Base-by-base conservation (phyloP, 1,284 basidiomycete species). In the Agaricales sp. region DNA sequence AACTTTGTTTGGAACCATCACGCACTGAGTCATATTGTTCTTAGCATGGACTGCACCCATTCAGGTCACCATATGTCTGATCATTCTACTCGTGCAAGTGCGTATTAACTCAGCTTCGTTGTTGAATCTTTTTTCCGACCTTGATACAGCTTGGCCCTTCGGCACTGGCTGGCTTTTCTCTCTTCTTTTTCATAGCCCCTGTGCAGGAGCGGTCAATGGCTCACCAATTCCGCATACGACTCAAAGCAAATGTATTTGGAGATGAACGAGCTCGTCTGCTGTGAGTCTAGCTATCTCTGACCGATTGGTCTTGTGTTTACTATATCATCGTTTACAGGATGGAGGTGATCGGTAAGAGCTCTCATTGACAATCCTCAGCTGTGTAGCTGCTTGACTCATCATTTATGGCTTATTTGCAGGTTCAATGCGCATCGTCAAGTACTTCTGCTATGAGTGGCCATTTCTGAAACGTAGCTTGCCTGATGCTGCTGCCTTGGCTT, bases 91-190 rank as follows among this genome's bases (percentile, higher is more conserved):
- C n/a, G 67, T 76, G 18, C n/a, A n/a, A n/a, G n/a, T n/a, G n/a
- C n/a, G n/a, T n/a, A n/a, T n/a, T n/a, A n/a, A n/a, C n/a, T n/a
- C n/a, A n/a, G n/a, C n/a, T n/a, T n/a, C n/a, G n/a, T n/a, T n/a
- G n/a, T n/a, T n/a, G n/a, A n/a, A n/a, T n/a, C n/a, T n/a, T n/a
- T n/a, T n/a, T n/a, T n/a, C n/a, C n/a, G n/a, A n/a, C n/a, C n/a
- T n/a, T n/a, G n/a, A n/a, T n/a, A n/a, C 73, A 85, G 78, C 75
- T 92, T 43, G 87, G 87, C 0, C 80, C 82, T 0, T 82, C 82
- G 0, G 85, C 86, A 0, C 68, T 92, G 3, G 82, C 84, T 2
- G 88, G 88, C 1, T 88, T 92, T 59, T 77, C 79, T 0, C 67
- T 91, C 2, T 84, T 91, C 61, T 59, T 86, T 20, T 48, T 84